These are phyloP conservation scores for Gyrodon lividus DNA, from an alignment of 768 basidiomycete species.

Conservation along the genomic window DNA sequence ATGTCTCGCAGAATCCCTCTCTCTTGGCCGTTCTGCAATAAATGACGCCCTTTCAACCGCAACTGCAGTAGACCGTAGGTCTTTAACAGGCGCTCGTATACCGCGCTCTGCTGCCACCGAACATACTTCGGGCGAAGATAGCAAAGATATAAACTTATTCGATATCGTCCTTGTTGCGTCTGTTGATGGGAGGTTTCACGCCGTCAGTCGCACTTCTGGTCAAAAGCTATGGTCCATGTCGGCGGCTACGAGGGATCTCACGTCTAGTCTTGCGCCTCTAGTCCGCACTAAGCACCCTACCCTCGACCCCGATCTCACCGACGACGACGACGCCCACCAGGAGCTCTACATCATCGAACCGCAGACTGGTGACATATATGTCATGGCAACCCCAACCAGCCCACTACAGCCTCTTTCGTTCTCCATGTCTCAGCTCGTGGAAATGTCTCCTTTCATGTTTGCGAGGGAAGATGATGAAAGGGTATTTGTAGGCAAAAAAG, in stretches of 20 bases:
- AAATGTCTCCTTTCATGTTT: constrained; percentile 83
- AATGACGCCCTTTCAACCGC: constrained; percentile 28
- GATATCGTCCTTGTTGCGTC: constrained; percentile 89
- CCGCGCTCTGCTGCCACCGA: constrained; percentile 7
- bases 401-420: constrained; percentile 87
- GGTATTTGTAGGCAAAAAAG: constrained; percentile 88
- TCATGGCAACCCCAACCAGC: constrained; percentile 65
- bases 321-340: constrained; percentile 50
- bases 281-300: constrained; percentile 68
- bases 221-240: constrained; percentile 87
- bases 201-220: constrained; percentile 84
- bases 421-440: constrained; percentile 90
- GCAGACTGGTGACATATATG: constrained; percentile 90
- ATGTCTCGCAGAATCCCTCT: constrained; percentile 33
- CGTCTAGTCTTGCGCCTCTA: constrained; percentile 66
- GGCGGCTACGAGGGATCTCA: constrained; percentile 46
- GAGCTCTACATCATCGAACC: constrained; percentile 95
- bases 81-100: constrained; percentile 24
- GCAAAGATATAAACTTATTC: constrained; percentile 58
- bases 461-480: constrained; percentile 51
- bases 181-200: constrained; percentile 94
- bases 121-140: constrained; percentile 12
- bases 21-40: constrained; percentile 25
- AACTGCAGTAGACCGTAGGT: constrained; percentile 13
- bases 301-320: constrained; percentile 53